Percentiles rank a stretch among this genome's conserved stretches.
These are phyloP conservation scores for Haplosporangium gracile DNA, from an alignment of 192 early-diverging fungal genomes.

Conservation along the genomic window DNA sequence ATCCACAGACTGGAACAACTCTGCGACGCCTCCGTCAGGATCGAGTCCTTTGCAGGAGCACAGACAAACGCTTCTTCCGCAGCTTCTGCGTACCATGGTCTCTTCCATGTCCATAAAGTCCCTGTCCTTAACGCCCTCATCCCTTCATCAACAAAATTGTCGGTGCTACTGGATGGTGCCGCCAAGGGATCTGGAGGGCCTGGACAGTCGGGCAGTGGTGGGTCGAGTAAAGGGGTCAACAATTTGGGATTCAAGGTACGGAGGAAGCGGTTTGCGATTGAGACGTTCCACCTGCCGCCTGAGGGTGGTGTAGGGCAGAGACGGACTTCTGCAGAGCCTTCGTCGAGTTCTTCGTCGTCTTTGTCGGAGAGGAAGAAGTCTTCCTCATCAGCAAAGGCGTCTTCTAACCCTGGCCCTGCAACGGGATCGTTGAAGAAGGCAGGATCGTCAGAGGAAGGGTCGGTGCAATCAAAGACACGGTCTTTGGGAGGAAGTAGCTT, in stretches of 20 bases:
- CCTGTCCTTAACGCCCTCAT: constrained; percentile 82
- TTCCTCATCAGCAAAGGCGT: constrained; percentile 2
- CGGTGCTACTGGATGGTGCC: constrained; percentile 64
- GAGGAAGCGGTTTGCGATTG: constrained; percentile 92
- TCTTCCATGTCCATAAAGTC: constrained; percentile 88
- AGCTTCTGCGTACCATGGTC: constrained; percentile 85
- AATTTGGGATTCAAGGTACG: constrained; percentile 90
- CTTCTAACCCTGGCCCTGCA: constrained; percentile 1
- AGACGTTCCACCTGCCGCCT: constrained; percentile 94
- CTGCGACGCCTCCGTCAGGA: constrained; percentile 87
- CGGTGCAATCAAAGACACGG: background rate
- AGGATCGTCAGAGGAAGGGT: background rate
- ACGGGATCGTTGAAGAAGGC: constrained; percentile 14
- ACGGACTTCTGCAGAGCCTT: constrained; percentile 58
- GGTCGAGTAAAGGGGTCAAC: constrained; percentile 63
- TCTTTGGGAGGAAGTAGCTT: constrained; percentile 6
- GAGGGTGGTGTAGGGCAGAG: constrained; percentile 86
- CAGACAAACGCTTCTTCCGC: constrained; percentile 68
- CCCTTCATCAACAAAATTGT: constrained; percentile 77
- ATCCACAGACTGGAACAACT: constrained; percentile 82
- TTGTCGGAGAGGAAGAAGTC: constrained; percentile 34
- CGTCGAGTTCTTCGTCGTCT: constrained; percentile 16
- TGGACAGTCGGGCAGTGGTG: constrained; percentile 43
- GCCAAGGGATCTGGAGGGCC: constrained; percentile 45
- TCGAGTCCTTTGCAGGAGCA: constrained; percentile 94